Evolutionary conservation across 352 stramenopile genomes (phyloP).

Genomic region (Phytophthora tubulina): DNA sequence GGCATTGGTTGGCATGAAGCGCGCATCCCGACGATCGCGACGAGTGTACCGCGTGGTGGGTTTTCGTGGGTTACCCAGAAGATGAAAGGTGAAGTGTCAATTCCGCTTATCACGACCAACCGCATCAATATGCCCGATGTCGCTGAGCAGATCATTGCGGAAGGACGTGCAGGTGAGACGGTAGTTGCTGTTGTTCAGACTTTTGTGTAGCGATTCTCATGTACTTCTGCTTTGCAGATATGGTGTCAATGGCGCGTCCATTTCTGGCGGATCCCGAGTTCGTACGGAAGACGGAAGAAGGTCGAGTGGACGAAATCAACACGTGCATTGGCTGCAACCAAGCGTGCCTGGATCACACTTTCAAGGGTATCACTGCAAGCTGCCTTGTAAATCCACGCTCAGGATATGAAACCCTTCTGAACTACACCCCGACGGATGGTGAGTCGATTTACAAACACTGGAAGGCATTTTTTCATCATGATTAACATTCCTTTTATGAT

Average conservation of each 20-base stretch:
- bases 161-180: conserved; percentile 69
- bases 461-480: background rate
- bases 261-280: conserved; percentile 97
- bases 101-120: conserved; percentile 97
- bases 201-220: background rate
- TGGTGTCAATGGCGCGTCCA: conserved; percentile 91
- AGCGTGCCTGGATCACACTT: conserved; percentile 98
- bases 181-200: background rate
- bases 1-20: conserved; percentile 99
- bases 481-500: background rate
- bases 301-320: conserved; percentile 95
- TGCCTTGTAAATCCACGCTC: conserved; percentile 97
- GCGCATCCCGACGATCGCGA: conserved; percentile 97
- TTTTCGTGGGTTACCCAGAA: conserved; percentile 97
- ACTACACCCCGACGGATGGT: conserved; percentile 65
- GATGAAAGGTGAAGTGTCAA: conserved; percentile 85
- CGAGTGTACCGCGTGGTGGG: conserved; percentile 93
- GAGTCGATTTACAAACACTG: conserved; percentile 2
- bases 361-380: conserved; percentile 94
- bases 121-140: conserved; percentile 97
- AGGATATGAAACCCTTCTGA: conserved; percentile 95
- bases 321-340: conserved; percentile 98
- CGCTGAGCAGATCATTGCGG: conserved; percentile 90
- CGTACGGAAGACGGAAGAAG: conserved; percentile 93
- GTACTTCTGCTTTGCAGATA: conserved; percentile 46